These are phyloP conservation scores for Sesbania bispinosa DNA, from an alignment of 306 rosid genomes.

Conservation along the genomic window DNA sequence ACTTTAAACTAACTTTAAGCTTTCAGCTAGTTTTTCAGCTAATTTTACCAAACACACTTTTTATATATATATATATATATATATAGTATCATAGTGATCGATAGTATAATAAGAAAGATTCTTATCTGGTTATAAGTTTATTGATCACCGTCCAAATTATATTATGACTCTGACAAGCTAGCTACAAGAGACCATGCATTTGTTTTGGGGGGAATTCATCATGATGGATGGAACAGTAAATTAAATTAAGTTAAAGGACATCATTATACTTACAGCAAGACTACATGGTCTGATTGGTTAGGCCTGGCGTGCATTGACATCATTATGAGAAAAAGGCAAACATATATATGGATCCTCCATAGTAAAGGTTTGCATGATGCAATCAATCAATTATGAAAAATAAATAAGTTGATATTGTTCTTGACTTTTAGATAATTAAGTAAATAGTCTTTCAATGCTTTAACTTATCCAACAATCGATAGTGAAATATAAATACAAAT, in stretches of 20 bases:
- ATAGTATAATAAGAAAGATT: background rate
- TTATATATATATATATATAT: too few species aligned
- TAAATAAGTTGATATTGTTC: too few species aligned
- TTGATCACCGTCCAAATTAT: slow-evolving; percentile 32
- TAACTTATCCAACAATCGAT: too few species aligned
- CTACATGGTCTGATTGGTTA: slow-evolving; percentile 5
- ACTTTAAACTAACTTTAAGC: too few species aligned
- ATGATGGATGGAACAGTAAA: background rate
- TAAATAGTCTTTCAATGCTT: too few species aligned
- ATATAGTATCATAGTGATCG: background rate
- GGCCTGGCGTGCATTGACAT: slow-evolving; percentile 15
- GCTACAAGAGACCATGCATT: slow-evolving; percentile 3
- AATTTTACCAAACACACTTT: too few species aligned
- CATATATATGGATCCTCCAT: background rate
- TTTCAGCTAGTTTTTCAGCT: too few species aligned
- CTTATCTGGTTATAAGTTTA: background rate
- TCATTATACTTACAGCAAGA: background rate
- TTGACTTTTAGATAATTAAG: too few species aligned
- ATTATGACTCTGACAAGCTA: slow-evolving; percentile 24
- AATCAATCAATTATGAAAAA: too few species aligned
- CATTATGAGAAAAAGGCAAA: background rate
- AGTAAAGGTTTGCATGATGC: too few species aligned
- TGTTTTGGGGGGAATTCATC: background rate
- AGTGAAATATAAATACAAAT: too few species aligned
- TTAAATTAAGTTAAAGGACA: background rate